phyloP scores from a whole-genome alignment of 2,329 filamentous ascomycete species.

The Thyridium curvatum region DNA sequence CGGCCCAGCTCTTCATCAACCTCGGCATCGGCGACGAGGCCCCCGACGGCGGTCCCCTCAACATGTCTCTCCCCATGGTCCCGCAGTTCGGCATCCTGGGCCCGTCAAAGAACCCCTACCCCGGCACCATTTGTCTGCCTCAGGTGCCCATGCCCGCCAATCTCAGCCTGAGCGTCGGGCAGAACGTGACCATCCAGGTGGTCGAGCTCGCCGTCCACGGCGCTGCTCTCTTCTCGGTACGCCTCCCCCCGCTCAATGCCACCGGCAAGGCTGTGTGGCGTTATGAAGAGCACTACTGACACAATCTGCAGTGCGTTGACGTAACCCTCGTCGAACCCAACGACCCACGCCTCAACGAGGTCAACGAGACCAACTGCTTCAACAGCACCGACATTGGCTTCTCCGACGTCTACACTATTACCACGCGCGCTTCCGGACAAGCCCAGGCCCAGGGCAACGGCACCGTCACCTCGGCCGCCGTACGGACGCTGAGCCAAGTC shows the following conservation, averaged over 20 bases:
- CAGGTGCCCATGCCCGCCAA: conserved; percentile 79
- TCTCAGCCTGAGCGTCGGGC: conserved; percentile 66
- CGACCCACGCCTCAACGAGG: conserved; percentile 58
- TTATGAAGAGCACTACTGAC: not conserved
- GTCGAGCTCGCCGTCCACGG: conserved; percentile 81
- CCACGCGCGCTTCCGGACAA: conserved; percentile 35
- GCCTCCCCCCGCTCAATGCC: too few relatives aligned
- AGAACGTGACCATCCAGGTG: conserved; percentile 85
- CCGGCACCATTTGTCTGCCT: conserved; percentile 81
- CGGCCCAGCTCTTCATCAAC: conserved; percentile 84
- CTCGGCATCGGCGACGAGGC: conserved; percentile 72
- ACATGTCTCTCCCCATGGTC: conserved; percentile 83
- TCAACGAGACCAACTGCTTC: conserved; percentile 81
- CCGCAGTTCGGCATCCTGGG: conserved; percentile 77
- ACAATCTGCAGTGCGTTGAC: conserved; percentile 69
- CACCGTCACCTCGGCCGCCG: conserved; percentile 22
- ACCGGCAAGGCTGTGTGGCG: too few relatives aligned
- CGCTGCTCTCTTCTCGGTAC: conserved; percentile 73
- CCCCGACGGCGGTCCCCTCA: conserved; percentile 60
- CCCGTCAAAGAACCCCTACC: conserved; percentile 76
- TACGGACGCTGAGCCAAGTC: conserved; percentile 12
- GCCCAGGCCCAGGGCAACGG: conserved; percentile 13
- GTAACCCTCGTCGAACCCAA: conserved; percentile 81
- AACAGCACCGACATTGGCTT: conserved; percentile 77
- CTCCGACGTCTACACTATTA: conserved; percentile 68